Percentiles rank a stretch among this genome's conserved stretches.
These are phyloP conservation scores for Andrographis paniculata DNA, from an alignment of 305 asterid genomes.

Conservation along the genomic window DNA sequence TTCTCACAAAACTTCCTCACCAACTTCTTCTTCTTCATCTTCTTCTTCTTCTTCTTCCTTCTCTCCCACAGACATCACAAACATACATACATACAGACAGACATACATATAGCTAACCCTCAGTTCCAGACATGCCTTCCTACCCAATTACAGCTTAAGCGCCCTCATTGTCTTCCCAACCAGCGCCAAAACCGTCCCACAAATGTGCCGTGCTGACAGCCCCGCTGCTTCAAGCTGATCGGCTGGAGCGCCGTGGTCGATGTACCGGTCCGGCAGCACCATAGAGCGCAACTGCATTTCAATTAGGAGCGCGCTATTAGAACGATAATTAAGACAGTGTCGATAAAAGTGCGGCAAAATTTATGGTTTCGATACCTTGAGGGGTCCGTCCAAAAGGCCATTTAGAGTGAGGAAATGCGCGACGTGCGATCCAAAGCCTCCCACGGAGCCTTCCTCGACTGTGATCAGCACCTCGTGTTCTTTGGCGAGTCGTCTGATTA, in stretches of 20 bases:
- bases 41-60: too few relatives aligned
- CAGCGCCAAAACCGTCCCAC: slow-evolving; percentile 54
- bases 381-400: slow-evolving; percentile 59
- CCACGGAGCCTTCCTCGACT: slow-evolving; percentile 76
- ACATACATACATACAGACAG: too few relatives aligned
- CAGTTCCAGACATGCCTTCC: too few relatives aligned
- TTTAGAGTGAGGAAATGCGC: slow-evolving; percentile 54
- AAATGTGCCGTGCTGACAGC: slow-evolving; percentile 55
- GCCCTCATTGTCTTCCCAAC: slow-evolving; percentile 53
- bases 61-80: too few relatives aligned
- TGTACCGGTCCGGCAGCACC: slow-evolving; percentile 73
- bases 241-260: slow-evolving; percentile 69
- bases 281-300: slow-evolving; percentile 63
- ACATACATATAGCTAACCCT: too few relatives aligned
- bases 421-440: slow-evolving; percentile 78
- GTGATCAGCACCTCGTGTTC: slow-evolving; percentile 71
- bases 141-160: slow-evolving; percentile 27
- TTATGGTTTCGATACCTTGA: slow-evolving; percentile 36
- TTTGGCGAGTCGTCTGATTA: slow-evolving; percentile 47
- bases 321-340: too few relatives aligned
- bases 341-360: too few relatives aligned
- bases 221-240: slow-evolving; percentile 81
- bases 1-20: too few relatives aligned
- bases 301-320: not conserved
- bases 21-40: too few relatives aligned